Evolutionary conservation across 164 flowering plant species (phyloP).

Genomic region (Liriodendron chinense): DNA sequence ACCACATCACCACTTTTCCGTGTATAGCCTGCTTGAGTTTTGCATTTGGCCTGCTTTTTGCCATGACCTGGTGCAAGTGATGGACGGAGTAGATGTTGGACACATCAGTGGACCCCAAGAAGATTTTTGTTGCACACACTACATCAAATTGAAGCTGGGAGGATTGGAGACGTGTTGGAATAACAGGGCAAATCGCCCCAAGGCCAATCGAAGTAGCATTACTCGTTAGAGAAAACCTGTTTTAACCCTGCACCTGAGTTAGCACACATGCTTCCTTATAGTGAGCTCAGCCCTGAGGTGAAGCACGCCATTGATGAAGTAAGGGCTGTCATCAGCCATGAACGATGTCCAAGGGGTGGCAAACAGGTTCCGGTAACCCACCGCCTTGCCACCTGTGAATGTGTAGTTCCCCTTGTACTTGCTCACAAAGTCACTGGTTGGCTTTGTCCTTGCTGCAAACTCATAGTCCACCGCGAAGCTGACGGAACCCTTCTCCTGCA

Average conservation of each 20-base stretch:
- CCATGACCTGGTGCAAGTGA: too few species aligned
- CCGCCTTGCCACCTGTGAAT: conserved; percentile 97
- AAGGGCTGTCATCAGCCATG: conserved; percentile 76
- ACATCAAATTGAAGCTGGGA: too few species aligned
- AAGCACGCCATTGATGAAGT: conserved; percentile 74
- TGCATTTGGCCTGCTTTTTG: too few species aligned
- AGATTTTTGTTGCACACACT: too few species aligned
- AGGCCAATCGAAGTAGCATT: too few species aligned
- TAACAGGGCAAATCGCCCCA: too few species aligned
- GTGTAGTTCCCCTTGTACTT: conserved; percentile 94
- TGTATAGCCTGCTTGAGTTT: too few species aligned
- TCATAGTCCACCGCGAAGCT: conserved; percentile 87
- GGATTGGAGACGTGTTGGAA: too few species aligned
- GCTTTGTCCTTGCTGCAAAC: conserved; percentile 84
- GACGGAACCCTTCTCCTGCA: conserved; percentile 94
- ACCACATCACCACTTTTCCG: too few species aligned
- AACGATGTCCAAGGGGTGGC: conserved; percentile 72
- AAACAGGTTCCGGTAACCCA: conserved; percentile 83
- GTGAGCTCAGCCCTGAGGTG: conserved; percentile 94
- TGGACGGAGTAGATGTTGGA: too few species aligned
- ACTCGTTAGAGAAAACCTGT: too few species aligned
- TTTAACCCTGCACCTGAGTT: background rate
- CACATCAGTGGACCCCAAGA: too few species aligned
- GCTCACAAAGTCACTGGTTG: conserved; percentile 39
- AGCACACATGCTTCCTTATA: conserved; percentile 34